Conservation (phyloP, 495 filamentous ascomycete genomes). For the Podospora anserina region DNA sequence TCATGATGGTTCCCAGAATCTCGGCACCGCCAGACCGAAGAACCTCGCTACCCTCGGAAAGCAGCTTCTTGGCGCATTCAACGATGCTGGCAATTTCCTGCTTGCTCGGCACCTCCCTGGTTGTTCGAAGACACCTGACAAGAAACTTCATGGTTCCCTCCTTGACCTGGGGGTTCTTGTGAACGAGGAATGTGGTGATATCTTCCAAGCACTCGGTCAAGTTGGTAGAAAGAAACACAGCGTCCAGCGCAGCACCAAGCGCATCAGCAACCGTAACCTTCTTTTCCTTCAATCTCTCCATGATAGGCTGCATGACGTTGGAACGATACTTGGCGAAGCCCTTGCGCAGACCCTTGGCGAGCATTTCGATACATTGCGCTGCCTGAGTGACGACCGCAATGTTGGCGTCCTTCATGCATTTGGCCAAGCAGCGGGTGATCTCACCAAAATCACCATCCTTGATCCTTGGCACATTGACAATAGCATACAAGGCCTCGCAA, state of each 20-base stretch:
- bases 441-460: slow-evolving; percentile 88
- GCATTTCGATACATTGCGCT: slow-evolving; percentile 85
- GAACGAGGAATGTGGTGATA: slow-evolving; percentile 74
- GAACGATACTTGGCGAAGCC: slow-evolving; percentile 77
- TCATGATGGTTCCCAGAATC: slow-evolving; percentile 91
- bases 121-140: slow-evolving; percentile 79
- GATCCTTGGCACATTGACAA: slow-evolving; percentile 83
- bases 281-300: slow-evolving; percentile 96
- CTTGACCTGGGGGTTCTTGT: slow-evolving; percentile 98
- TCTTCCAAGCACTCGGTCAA: slow-evolving; percentile 86
- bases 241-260: slow-evolving; percentile 77
- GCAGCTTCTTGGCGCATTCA: slow-evolving; percentile 79
- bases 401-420: slow-evolving; percentile 98
- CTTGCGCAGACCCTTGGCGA: slow-evolving; percentile 84
- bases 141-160: slow-evolving; percentile 90
- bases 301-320: slow-evolving; percentile 75
- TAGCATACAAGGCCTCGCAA: slow-evolving; percentile 72
- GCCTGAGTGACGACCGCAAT: slow-evolving; percentile 91
- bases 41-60: slow-evolving; percentile 82
- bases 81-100: slow-evolving; percentile 81
- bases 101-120: slow-evolving; percentile 75
- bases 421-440: slow-evolving; percentile 75
- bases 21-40: slow-evolving; percentile 87
- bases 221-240: slow-evolving; percentile 74
- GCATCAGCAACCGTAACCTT: slow-evolving; percentile 88